Base-by-base conservation (phyloP, 2,329 filamentous ascomycete species). In the Monilinia fructigena region DNA sequence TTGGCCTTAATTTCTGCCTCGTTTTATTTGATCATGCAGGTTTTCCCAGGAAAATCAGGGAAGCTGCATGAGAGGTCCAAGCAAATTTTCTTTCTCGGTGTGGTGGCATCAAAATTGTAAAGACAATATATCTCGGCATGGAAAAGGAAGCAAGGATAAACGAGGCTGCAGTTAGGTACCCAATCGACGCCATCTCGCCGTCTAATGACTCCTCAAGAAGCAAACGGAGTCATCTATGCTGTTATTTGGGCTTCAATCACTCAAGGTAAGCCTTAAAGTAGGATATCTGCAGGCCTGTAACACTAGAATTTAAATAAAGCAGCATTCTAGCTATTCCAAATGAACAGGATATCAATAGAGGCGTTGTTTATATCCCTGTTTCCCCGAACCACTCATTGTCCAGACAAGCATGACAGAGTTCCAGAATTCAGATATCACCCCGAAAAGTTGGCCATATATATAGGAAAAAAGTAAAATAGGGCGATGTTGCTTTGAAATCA, bases 351-450 rank as follows among this genome's bases (percentile, higher is more conserved):
- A 53, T 65, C 45, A 31, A 59, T 28, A 50, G n/a, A 52, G 28
- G 31, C 26, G 42, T 45, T 48, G n/a, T 59, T 53, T 42, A n/a
- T 45, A 60, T 50, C 62, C 55, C 40, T 59, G 63, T n/a, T 65
- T 60, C 63, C 63, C 63, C 55, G 63, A 45, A 65, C 63, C 63
- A 65, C 31, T 65, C 54, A 59, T 52, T 42, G 45, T 23, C 31
- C 31, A 35, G 31, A 35, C 31, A 12, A 28, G 12, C 0, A 45
- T 12, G 48, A 38, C 47, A 54, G 55, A 56, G 56, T 28, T 42
- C 53, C 23, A 42, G 55, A 54, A 53, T 54, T 10, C 11, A 47
- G 28, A 35, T 35, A 35, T 35, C 31, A 35, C 31, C 5, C 31
- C 5, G 7, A 8, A 35, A 47, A 14, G 56, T 50, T 66, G 62